Percentiles rank a stretch among this genome's conserved stretches.
Evolutionary conservation across 2,329 filamentous ascomycete genomes (phyloP).

Genomic region (Pseudogymnoascus sp.): DNA sequence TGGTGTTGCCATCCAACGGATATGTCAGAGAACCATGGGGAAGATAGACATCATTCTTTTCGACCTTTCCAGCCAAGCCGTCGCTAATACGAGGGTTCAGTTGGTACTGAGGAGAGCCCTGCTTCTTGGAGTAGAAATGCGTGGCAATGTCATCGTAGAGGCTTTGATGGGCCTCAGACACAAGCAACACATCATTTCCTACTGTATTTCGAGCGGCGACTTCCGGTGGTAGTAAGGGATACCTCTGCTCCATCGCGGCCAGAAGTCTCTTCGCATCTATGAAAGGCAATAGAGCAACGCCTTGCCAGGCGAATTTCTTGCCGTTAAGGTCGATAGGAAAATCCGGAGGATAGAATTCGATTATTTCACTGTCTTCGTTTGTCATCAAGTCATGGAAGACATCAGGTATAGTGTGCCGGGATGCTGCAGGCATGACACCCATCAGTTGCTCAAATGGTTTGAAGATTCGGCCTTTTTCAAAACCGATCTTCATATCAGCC

Average conservation of each 20-base stretch:
- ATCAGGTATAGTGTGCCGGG: conserved; percentile 81
- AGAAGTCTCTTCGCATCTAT: conserved; percentile 88
- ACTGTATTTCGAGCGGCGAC: conserved; percentile 72
- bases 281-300: conserved; percentile 86
- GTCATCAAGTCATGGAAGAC: conserved; percentile 90
- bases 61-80: conserved; percentile 71
- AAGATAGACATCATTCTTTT: conserved; percentile 76
- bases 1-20: conserved; percentile 62
- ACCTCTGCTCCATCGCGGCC: conserved; percentile 73
- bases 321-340: conserved; percentile 93
- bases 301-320: conserved; percentile 98
- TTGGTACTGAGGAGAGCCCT: conserved; percentile 57
- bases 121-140: conserved; percentile 89
- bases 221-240: conserved; percentile 68
- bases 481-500: conserved; percentile 68
- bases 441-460: conserved; percentile 95
- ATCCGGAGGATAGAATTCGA: conserved; percentile 95
- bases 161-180: conserved; percentile 71
- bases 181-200: conserved; percentile 73
- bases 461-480: conserved; percentile 79
- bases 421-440: conserved; percentile 92
- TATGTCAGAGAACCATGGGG: conserved; percentile 77
- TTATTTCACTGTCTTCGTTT: conserved; percentile 78
- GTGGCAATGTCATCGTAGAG: conserved; percentile 79
- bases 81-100: conserved; percentile 70